These are phyloP conservation scores for Phytophthora idaei DNA, from an alignment of 352 stramenopile genomes.

Conservation along the genomic window DNA sequence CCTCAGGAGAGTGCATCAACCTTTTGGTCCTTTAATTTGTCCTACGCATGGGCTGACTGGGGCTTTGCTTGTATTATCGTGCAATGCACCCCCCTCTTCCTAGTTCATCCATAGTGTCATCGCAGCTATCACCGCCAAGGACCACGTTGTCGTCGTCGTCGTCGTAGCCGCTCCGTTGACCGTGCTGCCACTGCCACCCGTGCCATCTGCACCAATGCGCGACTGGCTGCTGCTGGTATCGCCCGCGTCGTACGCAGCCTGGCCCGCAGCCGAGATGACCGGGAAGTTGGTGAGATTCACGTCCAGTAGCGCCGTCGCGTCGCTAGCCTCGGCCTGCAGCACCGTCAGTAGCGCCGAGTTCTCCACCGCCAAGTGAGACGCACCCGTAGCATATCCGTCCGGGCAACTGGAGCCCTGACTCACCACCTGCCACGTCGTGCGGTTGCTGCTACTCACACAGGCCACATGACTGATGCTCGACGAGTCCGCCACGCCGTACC, in stretches of 20 bases:
- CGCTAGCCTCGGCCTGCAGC: conserved; percentile 31
- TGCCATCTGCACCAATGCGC: conserved; percentile 10
- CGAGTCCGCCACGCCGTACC: conserved; percentile 52
- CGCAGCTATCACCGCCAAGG: not conserved
- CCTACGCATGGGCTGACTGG: too few relatives aligned
- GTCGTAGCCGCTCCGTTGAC: conserved; percentile 1
- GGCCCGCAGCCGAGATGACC: conserved; percentile 48
- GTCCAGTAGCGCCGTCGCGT: conserved; percentile 50
- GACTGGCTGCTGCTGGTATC: conserved; percentile 32
- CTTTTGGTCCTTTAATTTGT: too few relatives aligned
- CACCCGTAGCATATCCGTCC: conserved; percentile 36
- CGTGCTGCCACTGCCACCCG: conserved; percentile 9
- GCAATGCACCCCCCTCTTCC: not conserved
- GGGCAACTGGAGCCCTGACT: conserved; percentile 50
- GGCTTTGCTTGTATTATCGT: not conserved
- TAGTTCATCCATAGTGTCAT: conserved; percentile 10
- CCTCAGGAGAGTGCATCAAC: too few relatives aligned
- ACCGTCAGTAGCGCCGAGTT: conserved; percentile 49
- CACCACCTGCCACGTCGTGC: conserved; percentile 55
- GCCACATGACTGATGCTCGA: conserved; percentile 53
- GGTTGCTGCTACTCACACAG: conserved; percentile 60
- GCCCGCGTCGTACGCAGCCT: conserved; percentile 45
- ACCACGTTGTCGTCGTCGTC: conserved; percentile 3
- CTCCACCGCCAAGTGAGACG: conserved; percentile 53
- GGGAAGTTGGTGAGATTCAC: conserved; percentile 57